Conservation (phyloP, 116 monocot species). For the Iris pallida region DNA sequence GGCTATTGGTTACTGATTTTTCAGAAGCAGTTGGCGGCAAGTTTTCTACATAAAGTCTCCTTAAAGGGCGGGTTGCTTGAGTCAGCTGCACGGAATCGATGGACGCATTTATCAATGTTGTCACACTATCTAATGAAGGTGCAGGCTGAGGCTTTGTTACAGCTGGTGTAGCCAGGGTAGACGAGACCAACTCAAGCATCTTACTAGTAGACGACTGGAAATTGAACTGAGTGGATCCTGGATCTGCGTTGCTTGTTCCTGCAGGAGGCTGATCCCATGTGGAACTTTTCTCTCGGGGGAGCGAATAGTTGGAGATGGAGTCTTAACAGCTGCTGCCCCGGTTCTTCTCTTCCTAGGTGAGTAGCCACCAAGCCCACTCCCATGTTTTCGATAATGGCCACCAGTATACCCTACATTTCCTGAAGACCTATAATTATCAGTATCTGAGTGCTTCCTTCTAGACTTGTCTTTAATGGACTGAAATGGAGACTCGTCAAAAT, state of each 20-base stretch:
- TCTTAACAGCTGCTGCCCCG: conserved; percentile 38
- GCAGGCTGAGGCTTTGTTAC: conserved; percentile 17
- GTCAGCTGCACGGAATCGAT: conserved; percentile 82
- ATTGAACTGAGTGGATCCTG: conserved; percentile 17
- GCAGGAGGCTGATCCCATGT: conserved; percentile 86
- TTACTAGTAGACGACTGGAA: conserved; percentile 23
- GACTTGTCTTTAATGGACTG: conserved; percentile 33
- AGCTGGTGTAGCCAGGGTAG: conserved; percentile 12
- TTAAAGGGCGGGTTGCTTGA: conserved; percentile 89
- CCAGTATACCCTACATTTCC: conserved; percentile 31
- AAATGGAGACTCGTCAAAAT: conserved; percentile 24
- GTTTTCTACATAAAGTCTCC: conserved; percentile 92
- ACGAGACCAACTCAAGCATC: conserved; percentile 15
- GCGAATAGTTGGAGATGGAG: conserved; percentile 38
- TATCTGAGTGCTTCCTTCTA: conserved; percentile 40
- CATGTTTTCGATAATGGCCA: conserved; percentile 38
- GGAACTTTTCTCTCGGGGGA: conserved; percentile 64
- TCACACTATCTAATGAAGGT: conserved; percentile 20
- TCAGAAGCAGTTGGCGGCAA: conserved; percentile 64
- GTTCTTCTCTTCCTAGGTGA: conserved; percentile 90
- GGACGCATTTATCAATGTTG: conserved; percentile 21
- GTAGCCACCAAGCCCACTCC: conserved; percentile 86
- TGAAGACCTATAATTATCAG: conserved; percentile 39
- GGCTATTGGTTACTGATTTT: conserved; percentile 52
- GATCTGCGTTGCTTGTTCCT: conserved; percentile 22